Base-by-base conservation (phyloP, 139 green algal genomes). In the Coccomyxa sp. region DNA sequence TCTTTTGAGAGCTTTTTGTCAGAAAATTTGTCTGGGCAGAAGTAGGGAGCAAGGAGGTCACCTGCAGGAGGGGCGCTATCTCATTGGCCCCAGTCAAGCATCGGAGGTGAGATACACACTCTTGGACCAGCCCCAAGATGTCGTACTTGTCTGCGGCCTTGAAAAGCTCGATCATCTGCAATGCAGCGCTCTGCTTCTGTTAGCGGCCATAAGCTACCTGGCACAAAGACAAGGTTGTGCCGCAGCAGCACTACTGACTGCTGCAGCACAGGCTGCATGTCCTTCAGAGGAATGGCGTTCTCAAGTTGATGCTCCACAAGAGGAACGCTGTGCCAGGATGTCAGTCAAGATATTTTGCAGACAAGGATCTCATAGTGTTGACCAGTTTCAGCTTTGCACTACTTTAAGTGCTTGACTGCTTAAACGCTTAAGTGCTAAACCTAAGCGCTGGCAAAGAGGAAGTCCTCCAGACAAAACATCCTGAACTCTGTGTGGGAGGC, bases 121-220 rank as follows among this genome's bases (percentile, higher is more conserved):
- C 83, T 39, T 74, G 37, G 55, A 85, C 73, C 41, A 88, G 83
- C 29, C 80, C 83, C 6, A 54, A 31, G 6, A 85, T 40, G 50
- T 84, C 81, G 38, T 88, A 88, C 76, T 88, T 88, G 77, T 88
- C 83, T 22, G 77, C 77, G 27, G 80, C 80, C 37, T 83, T 81
- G 68, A 88, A 85, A 35, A 88, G 75, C 64, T 82, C 83, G 8
- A 85, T 34, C 39, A 86, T 40, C 77, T 82, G 71, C 64, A 36
- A 39, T 34, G 5, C n/a, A 8, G 27, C 44, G 12, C 34, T 12
- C 0, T 8, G 12, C 10, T 40, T 7, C 50, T 36, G 37, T 24
- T 75, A 64, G 50, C 5, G 22, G 50, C 50, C 18, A 64, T 64
- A 22, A 22, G 50, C 1, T 10, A 31, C 18, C 22, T 7, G 2